Percentiles rank a stretch among this genome's conserved stretches.
Evolutionary conservation across 495 filamentous ascomycete species (phyloP).

Genomic region (Neurospora intermedia): DNA sequence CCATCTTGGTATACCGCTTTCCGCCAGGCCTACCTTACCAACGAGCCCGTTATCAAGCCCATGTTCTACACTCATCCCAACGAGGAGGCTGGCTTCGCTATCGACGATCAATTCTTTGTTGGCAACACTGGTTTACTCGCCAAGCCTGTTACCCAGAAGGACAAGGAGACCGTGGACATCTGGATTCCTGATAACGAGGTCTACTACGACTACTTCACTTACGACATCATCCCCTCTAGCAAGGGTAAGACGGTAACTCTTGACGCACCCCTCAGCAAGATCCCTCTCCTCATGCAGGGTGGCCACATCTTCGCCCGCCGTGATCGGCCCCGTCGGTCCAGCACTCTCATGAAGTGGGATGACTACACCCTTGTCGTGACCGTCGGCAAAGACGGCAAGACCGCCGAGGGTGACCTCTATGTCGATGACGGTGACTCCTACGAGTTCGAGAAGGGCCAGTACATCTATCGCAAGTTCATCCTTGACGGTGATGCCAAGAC

Average conservation of each 20-base stretch:
- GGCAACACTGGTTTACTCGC: constrained; percentile 75
- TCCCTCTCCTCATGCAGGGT: constrained; percentile 82
- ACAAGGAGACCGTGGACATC: constrained; percentile 58
- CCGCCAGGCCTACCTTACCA: constrained; percentile 71
- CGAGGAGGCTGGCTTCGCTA: constrained; percentile 74
- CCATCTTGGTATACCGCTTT: constrained; percentile 97
- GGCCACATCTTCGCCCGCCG: constrained; percentile 87
- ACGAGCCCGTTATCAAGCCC: constrained; percentile 78
- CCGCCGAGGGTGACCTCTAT: constrained; percentile 73
- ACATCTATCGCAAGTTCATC: constrained; percentile 74
- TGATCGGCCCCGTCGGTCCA: constrained; percentile 74
- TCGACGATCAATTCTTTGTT: constrained; percentile 92
- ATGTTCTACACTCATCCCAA: constrained; percentile 83
- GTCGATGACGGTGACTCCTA: constrained; percentile 91
- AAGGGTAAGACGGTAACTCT: constrained; percentile 56
- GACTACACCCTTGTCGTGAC: constrained; percentile 84
- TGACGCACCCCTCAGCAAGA: constrained; percentile 67
- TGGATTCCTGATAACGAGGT: constrained; percentile 78
- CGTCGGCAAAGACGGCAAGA: constrained; percentile 52
- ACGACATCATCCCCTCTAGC: constrained; percentile 55
- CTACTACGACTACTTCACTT: constrained; percentile 94
- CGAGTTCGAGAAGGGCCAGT: constrained; percentile 73
- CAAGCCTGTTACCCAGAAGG: constrained; percentile 76
- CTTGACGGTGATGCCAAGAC: constrained; percentile 30
- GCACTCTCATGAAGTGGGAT: constrained; percentile 83